Base-by-base conservation (phyloP, 129 eudicot genomes). In the Cynara cardunculus region DNA sequence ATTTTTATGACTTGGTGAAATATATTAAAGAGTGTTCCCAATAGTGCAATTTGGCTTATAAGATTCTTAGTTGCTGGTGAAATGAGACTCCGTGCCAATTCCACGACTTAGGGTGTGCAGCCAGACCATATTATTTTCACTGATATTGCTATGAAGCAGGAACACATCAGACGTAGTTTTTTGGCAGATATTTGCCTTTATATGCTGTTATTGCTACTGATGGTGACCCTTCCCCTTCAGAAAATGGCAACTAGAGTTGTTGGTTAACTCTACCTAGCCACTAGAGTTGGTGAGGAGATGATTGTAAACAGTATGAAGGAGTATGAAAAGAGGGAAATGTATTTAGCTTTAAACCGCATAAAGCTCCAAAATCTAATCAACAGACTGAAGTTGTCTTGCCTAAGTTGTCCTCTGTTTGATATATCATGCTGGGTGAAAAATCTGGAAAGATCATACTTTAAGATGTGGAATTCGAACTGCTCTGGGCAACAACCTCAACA, bases 161-260 rank as follows among this genome's bases (percentile, higher is more conserved):
- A 95, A 84, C 99, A 95, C 67, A 95, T 95, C 69, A 89, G 91
- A 70, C 94, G 99, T 59, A 92, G 97, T 81, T 75, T 93, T 75
- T 83, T 95, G 76, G 99, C 99, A 3, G 99, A 95, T 85, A 86
- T 95, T 44, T 95, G 87, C 81, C 97, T 95, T 28, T 97, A 95
- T 73, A 90, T 97, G 97, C 99, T 97, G 5, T 83, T 94, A 32
- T 94, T 74, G 99, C 76, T 94, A 39, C 99, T 97, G 10, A 92
- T 94, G 97, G 83, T 95, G n/a, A n/a, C n/a, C n/a, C n/a, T n/a
- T n/a, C n/a, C n/a, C n/a, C n/a, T n/a, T n/a, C n/a, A n/a, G n/a
- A 95, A 95, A 84, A 92, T 94, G 97, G 83, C 92, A 78, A 95
- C 99, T 35, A 92, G 99, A 84, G 99, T 95, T 44, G 99, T 97